phyloP scores from a whole-genome alignment of 1,284 basidiomycete species.

The Trichosporon ovoides region DNA sequence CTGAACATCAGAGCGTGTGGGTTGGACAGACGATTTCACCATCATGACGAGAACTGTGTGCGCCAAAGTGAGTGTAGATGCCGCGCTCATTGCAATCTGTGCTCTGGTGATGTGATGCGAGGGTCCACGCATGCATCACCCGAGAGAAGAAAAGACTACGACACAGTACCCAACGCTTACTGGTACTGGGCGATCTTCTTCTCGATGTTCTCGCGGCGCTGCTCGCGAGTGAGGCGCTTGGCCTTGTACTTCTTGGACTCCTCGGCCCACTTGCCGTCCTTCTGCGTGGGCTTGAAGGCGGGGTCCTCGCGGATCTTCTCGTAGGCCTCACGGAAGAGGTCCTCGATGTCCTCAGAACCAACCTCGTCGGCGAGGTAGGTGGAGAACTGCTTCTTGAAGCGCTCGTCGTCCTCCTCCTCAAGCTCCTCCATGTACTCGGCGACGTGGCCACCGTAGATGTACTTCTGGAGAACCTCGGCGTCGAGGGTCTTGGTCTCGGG shows the following conservation, averaged over 20 bases:
- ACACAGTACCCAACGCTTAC: slow-evolving; percentile 22
- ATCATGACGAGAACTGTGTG: too few relatives aligned
- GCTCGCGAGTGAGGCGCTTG: slow-evolving; percentile 66
- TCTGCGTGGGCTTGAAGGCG: slow-evolving; percentile 82
- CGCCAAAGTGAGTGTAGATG: too few relatives aligned
- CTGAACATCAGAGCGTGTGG: too few relatives aligned
- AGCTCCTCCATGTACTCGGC: slow-evolving; percentile 99
- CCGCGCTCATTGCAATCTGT: neutral
- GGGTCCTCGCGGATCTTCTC: slow-evolving; percentile 95
- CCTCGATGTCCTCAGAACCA: slow-evolving; percentile 95
- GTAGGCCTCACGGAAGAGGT: slow-evolving; percentile 86
- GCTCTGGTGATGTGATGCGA: neutral
- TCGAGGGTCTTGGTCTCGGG: slow-evolving; percentile 90
- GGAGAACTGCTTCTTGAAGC: slow-evolving; percentile 98
- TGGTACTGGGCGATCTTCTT: slow-evolving; percentile 73
- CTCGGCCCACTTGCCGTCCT: slow-evolving; percentile 86
- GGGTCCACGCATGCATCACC: slow-evolving; percentile 2
- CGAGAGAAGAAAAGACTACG: neutral
- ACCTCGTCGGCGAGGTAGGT: slow-evolving; percentile 92
- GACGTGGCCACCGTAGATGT: slow-evolving; percentile 97
- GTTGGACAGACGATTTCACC: too few relatives aligned
- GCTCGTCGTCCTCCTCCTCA: slow-evolving; percentile 99
- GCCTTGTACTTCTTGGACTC: slow-evolving; percentile 73
- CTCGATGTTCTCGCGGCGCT: slow-evolving; percentile 73
- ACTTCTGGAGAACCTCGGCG: slow-evolving; percentile 90